These are phyloP conservation scores for Stentor roeselii DNA, from an alignment of 73 alveolate species.

Conservation along the genomic window DNA sequence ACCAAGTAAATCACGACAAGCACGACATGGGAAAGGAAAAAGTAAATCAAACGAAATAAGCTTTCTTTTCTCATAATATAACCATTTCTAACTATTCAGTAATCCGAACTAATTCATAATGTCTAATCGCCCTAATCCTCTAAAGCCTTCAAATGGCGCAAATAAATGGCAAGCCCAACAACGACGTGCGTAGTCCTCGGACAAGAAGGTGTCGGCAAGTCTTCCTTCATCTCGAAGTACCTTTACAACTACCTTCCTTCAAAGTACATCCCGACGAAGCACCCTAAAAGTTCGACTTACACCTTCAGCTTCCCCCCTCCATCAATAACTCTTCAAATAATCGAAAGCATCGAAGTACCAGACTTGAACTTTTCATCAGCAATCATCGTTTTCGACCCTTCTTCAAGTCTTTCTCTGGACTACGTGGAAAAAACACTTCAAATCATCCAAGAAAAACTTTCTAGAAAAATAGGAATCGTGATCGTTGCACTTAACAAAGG, in stretches of 20 bases:
- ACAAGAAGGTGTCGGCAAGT: not conserved
- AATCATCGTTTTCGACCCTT: not conserved
- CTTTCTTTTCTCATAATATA: not conserved
- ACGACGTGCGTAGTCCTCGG: conserved; percentile 17
- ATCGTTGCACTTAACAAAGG: not conserved
- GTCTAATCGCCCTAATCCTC: not conserved
- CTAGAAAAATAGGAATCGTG: not conserved
- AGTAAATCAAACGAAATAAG: not conserved
- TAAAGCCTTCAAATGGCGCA: not conserved
- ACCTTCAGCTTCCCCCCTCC: conserved; percentile 24
- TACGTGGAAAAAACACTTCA: not conserved
- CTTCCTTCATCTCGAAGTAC: not conserved
- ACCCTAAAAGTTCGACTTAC: conserved; percentile 6
- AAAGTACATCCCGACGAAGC: not conserved
- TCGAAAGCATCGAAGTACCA: not conserved
- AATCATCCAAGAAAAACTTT: not conserved
- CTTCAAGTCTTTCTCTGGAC: not conserved
- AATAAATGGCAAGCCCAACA: not conserved
- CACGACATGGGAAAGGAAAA: not conserved
- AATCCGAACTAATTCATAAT: too few species aligned
- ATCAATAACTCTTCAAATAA: not conserved
- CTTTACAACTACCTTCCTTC: conserved; percentile 22
- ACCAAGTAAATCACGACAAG: not conserved
- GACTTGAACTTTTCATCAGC: conserved; percentile 20
- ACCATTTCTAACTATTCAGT: too few species aligned